Base-by-base conservation (phyloP, 225 moss, liverwort and hornwort genomes). In the Sphagnum contortum region DNA sequence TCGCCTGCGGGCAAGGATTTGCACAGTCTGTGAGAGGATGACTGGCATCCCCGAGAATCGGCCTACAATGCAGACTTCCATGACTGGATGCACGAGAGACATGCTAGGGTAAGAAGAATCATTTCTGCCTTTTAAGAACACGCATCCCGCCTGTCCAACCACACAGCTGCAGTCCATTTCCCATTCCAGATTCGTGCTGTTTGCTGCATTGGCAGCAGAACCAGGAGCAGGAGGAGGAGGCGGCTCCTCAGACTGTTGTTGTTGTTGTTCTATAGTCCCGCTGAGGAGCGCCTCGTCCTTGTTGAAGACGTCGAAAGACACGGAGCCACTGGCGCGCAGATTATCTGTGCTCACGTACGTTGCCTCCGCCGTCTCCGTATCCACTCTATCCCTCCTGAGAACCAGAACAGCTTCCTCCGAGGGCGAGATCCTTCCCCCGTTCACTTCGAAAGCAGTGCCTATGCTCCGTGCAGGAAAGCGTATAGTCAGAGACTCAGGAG, bases 271-370 rank as follows among this genome's bases (percentile, higher is more conserved):
- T 12, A 89, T 61, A 7, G 58, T 79, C 12, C 86, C 89, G 47
- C 75, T 74, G 2, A 89, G 71, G 4, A 89, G 69, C 6, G 71
- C 56, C 56, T 87, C 86, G 4, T 81, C 83, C 48, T 67, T 79
- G 0, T 80, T 74, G 4, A 77, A 62, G 4, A 89, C 66, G 52
- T 87, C 81, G 68, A 75, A 89, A 45, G 68, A 70, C 44, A 89
- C 66, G 52, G 87, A 68, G 59, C 79, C 89, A 51, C 81, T 83
- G 46, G 87, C 77, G 52, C 89, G 79, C 48, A 89, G 67, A 44
- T 75, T 83, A 52, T 81, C 83, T 6, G 89, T 89, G 67, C 82
- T 89, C 0, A 89, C 87, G 57, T 87, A 89, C 3, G 87, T 89
- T 0, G 76, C 89, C 70, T 89, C 87, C 0, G 74, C 75, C 10